Base-by-base conservation (phyloP, 768 basidiomycete genomes). In the Peribolospora baueri region DNA sequence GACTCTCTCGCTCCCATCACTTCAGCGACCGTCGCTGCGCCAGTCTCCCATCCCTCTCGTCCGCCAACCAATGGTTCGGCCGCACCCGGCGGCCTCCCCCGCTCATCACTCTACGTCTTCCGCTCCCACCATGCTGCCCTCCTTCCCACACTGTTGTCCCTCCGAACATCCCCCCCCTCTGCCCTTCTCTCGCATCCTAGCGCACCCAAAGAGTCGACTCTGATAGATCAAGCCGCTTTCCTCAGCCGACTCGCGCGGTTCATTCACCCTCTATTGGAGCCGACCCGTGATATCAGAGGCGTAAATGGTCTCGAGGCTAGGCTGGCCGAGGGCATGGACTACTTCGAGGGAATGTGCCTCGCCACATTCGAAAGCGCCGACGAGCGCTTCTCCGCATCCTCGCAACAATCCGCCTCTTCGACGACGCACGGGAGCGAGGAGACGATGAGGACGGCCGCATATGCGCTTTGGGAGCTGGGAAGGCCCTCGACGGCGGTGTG, bases 311-410 rank as follows among this genome's bases (percentile, higher is more conserved):
- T 60, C 46, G 70, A 74, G 39, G 66, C 76, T 3, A 75, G 81
- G 10, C 72, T 95, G 14, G 75, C 82, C 9, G 74, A 81, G 0
- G 80, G 84, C 0, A 77, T 80, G 65, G 90, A 95, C 62, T 74
- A 84, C 4, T 97, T 91, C 68, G 86, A 95, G 61, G 82, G 82
- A 9, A 75, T 72, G 38, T 72, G 91, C 9, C 72, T 98, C n/a
- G 75, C 80, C 1, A 81, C 80, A 0, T 98, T 98, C 62, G 91
- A 95, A 63, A 68, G 70, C n/a, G 82, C 84, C 0, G 90, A 93
- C 65, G 74, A 76, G 5, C 73, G 73, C 39, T 25, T 25, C 25
- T 25, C 25, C 25, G 25, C 25, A 25, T 25, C 25, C 25, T 25
- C 25, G 25, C 25, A 25, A 25, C 25, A 25, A 25, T 25, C 25